phyloP scores from a whole-genome alignment of 495 filamentous ascomycete species.

The Lasiosphaeris hirsuta region DNA sequence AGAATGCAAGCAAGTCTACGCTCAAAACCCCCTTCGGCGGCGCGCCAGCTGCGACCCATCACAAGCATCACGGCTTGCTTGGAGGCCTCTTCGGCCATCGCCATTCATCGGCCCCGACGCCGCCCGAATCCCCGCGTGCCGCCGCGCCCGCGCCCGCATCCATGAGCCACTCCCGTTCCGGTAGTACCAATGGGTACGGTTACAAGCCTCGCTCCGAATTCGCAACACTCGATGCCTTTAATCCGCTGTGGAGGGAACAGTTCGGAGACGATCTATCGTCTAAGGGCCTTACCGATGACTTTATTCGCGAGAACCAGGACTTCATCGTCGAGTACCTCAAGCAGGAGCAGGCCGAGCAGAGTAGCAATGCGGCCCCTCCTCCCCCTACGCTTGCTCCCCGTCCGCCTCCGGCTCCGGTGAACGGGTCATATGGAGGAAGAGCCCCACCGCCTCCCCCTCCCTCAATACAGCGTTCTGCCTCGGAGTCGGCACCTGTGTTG shows the following conservation, averaged over 20 bases:
- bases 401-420: constrained; percentile 44
- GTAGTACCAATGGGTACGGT: constrained; percentile 38
- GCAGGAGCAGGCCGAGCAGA: constrained; percentile 63
- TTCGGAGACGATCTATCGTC: constrained; percentile 71
- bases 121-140: constrained; percentile 50
- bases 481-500: constrained; percentile 26
- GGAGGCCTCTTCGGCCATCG: constrained; percentile 70
- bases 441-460: constrained; percentile 61
- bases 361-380: constrained; percentile 47
- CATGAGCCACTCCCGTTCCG: constrained; percentile 48
- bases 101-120: constrained; percentile 58
- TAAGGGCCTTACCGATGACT: constrained; percentile 90
- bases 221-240: constrained; percentile 72
- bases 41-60: constrained; percentile 40
- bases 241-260: constrained; percentile 80
- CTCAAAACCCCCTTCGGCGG: constrained; percentile 72
- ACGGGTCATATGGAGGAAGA: constrained; percentile 25
- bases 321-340: constrained; percentile 92
- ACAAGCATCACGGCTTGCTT: constrained; percentile 48
- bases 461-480: constrained; percentile 32
- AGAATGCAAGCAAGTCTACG: constrained; percentile 86
- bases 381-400: constrained; percentile 58
- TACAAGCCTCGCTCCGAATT: constrained; percentile 46
- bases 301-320: constrained; percentile 87
- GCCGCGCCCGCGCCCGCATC: constrained; percentile 35